Base-by-base conservation (phyloP, 331 rosid species). In the Quercus tomentella region DNA sequence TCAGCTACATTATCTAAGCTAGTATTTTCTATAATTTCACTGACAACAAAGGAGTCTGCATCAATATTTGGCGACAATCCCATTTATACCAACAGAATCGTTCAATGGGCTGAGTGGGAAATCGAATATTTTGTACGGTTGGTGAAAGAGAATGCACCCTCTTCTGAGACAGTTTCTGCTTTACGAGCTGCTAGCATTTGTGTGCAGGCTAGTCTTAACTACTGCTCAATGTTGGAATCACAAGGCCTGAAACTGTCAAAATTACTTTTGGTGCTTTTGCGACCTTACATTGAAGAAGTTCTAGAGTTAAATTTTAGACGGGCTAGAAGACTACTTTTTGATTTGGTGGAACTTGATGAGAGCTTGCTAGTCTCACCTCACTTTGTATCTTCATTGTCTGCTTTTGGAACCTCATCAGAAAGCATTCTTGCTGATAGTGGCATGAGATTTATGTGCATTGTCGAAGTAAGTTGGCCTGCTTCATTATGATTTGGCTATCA, bases 71-170 rank as follows among this genome's bases (percentile, higher is more conserved):
- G 99, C 61, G 99, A 93, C 45, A 81, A 93, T 89, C 96, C 98
- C 66, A 88, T 90, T 79, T 93, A 93, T 86, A 90, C 93, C 56
- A 95, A 95, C 81, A 82, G 96, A 86, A 72, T 95, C 45, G 98
- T 95, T 86, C 99, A 93, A 84, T 95, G 99, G 99, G 99, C 97
- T 77, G 99, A 95, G 86, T 91, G 96, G 96, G 92, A 93, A 87
- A 87, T 95, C 57, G 99, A 95, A 84, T 90, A 82, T 79, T 93
- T 96, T 88, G 91, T 91, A 67, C 86, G 97, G 67, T 74, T 93
- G 80, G 94, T 96, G 84, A 96, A 91, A 84, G 98, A 93, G 82
- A 91, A 90, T 79, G 92, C 93, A 70, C 97, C 98, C 25, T 86
- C 90, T 74, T 88, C 97, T 2, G 97, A 91, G 82, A 88, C 93